phyloP scores from a whole-genome alignment of 139 green algal species.

The Tetradesmus obliquus region DNA sequence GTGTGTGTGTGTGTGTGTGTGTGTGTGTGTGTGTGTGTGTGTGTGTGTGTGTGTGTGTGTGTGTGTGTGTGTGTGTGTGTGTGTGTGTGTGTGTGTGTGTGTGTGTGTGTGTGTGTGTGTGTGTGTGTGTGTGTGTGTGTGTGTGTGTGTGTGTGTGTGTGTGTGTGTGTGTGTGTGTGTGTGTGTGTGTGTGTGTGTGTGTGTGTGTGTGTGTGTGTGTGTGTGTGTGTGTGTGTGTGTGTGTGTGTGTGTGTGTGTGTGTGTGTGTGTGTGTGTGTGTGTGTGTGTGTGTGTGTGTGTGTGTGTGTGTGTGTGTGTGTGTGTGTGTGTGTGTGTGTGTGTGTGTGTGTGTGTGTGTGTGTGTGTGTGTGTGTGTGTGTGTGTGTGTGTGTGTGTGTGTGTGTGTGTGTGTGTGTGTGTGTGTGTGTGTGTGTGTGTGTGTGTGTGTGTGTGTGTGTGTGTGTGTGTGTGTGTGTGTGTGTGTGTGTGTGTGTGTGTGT shows the following conservation, averaged over 20 bases:
- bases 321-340: constrained; percentile 32
- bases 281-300: constrained; percentile 36
- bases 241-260: constrained; percentile 34
- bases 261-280: constrained; percentile 36
- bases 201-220: constrained; percentile 32
- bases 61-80: constrained; percentile 34
- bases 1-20: constrained; percentile 30
- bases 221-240: constrained; percentile 34
- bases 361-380: constrained; percentile 30
- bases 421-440: constrained; percentile 34
- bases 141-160: constrained; percentile 32
- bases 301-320: constrained; percentile 52
- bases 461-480: constrained; percentile 36
- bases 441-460: constrained; percentile 36
- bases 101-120: constrained; percentile 36
- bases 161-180: constrained; percentile 36
- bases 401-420: constrained; percentile 34
- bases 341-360: constrained; percentile 36
- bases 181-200: constrained; percentile 30
- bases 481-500: constrained; percentile 52
- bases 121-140: constrained; percentile 52
- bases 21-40: constrained; percentile 32
- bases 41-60: constrained; percentile 34
- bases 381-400: constrained; percentile 32
- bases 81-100: constrained; percentile 36